These are phyloP conservation scores for Fusarium kyushuense DNA, from an alignment of 2,329 filamentous ascomycete genomes.

Conservation along the genomic window DNA sequence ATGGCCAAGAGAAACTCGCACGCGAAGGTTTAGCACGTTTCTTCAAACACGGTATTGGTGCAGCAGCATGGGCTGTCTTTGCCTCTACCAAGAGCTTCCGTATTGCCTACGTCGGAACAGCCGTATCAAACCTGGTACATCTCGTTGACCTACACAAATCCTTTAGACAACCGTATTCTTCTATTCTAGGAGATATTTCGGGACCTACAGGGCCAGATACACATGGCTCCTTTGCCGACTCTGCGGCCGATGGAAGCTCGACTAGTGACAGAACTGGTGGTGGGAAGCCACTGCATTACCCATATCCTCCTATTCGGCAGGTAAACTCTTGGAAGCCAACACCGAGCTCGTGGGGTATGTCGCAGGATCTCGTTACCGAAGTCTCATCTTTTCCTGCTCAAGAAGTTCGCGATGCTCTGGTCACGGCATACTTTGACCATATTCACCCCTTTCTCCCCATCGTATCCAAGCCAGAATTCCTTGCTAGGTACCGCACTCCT, in stretches of 20 bases:
- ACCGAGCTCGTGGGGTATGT: constrained; percentile 37
- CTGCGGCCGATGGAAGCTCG: constrained; percentile 27
- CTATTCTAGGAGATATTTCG: constrained; percentile 4
- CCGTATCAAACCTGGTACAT: constrained; percentile 44
- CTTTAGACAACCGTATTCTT: constrained; percentile 42
- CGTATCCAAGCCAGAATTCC: constrained; percentile 43
- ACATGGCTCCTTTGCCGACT: constrained; percentile 27
- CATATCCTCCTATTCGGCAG: constrained; percentile 44
- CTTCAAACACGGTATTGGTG: constrained; percentile 44
- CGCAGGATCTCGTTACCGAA: constrained; percentile 39
- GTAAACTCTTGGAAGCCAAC: constrained; percentile 43
- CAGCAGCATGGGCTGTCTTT: constrained; percentile 45
- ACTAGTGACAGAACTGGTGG: constrained; percentile 21
- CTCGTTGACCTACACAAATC: constrained; percentile 42
- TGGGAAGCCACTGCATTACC: constrained; percentile 38
- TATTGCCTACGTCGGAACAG: constrained; percentile 46
- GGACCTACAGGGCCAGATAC: constrained; percentile 31
- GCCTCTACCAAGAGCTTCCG: constrained; percentile 44
- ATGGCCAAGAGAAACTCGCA: constrained; percentile 43
- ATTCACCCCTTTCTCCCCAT: constrained; percentile 45
- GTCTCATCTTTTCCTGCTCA: constrained; percentile 43
- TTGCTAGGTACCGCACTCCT: constrained; percentile 38
- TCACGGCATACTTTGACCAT: constrained; percentile 44
- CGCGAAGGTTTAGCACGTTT: constrained; percentile 42
- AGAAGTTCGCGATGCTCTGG: constrained; percentile 44